These are phyloP conservation scores for Rhodotorula sp. DNA, from an alignment of 1,284 basidiomycete species.

Conservation along the genomic window DNA sequence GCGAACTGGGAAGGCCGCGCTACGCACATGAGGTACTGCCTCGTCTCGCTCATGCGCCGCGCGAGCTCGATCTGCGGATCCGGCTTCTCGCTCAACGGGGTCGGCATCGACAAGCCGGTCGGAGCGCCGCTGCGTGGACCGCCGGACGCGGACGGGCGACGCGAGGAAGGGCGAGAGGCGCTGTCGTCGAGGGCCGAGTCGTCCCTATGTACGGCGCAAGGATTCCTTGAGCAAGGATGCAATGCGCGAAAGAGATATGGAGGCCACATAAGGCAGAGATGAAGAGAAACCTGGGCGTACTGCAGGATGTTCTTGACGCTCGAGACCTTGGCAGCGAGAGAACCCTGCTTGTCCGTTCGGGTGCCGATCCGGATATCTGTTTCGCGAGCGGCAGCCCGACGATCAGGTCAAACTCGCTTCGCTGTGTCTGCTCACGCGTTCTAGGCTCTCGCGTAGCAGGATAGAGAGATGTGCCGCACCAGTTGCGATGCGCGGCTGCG, in stretches of 20 bases:
- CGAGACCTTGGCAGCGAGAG: slow-evolving; percentile 32
- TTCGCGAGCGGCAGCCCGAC: not conserved
- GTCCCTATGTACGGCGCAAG: slow-evolving; percentile 1
- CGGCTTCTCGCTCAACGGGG: not conserved
- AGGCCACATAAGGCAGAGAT: no score
- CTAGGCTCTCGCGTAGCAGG: not conserved
- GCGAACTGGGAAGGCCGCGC: no score
- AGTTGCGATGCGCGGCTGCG: slow-evolving; percentile 16
- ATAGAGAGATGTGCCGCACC: not conserved
- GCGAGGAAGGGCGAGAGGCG: not conserved
- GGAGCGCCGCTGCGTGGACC: not conserved
- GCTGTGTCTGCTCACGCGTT: no score
- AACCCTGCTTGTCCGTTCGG: slow-evolving; percentile 63
- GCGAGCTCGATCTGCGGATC: not conserved
- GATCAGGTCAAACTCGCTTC: no score
- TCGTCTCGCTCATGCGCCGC: slow-evolving; percentile 4
- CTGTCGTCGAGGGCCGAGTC: not conserved
- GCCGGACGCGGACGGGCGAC: not conserved
- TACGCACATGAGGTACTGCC: slow-evolving; percentile 9
- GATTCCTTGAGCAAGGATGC: no score
- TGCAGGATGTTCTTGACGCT: slow-evolving; percentile 28
- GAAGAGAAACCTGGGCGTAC: not conserved
- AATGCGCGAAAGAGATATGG: not conserved
- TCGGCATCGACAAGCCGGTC: not conserved
- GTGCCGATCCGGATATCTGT: slow-evolving; percentile 92